Evolutionary conservation across 345 rosid genomes (phyloP), one percentile per base, ranked within the genome.

Genomic region (Salix exigua): DNA sequence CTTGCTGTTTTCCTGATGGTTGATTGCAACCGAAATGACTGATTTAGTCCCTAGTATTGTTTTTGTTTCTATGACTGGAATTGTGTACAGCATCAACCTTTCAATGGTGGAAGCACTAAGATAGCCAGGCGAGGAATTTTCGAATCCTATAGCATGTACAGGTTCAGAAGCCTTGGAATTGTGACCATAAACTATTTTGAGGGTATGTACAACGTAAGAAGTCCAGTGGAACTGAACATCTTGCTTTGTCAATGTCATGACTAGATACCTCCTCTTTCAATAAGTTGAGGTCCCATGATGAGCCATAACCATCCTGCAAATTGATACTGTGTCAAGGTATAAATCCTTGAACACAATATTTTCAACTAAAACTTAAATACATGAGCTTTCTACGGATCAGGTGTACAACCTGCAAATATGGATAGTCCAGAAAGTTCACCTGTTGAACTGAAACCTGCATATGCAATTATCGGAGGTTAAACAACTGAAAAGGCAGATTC

Each of bases 241-340:
- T 78, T 87, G 88, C 97, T 84, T 75, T 81, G 71, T 88, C 86
- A 40, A 93, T 90, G 72, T 75, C 81, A 78, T 76, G 74, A 65
- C 60, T 62, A 76, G 68, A 73, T 71, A 88, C 87, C 88, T 95
- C 92, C 73, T 88, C 92, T 76, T 83, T 79, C 82, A 93, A n/a
- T 74, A 89, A 79, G 77, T 81, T 80, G 46, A 78, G 90, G 83
- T 88, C 86, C 99, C 94, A 92, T 30, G 73, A 75, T 74, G 84
- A 78, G 77, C 87, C 90, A 86, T 91, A 90, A 25, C 99, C 97
- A 87, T 95, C 97, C 97, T 91, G 85, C 5, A 79, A 40, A 82
- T 26, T 35, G 68, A 84, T 68, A 72, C 14, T 18, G 55, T 53
- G 25, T 50, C 23, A 58, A 67, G 75, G 25, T 68, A 70, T n/a